Evolutionary conservation across 2,329 filamentous ascomycete species (phyloP).

Genomic region (Epichloe amarillans): DNA sequence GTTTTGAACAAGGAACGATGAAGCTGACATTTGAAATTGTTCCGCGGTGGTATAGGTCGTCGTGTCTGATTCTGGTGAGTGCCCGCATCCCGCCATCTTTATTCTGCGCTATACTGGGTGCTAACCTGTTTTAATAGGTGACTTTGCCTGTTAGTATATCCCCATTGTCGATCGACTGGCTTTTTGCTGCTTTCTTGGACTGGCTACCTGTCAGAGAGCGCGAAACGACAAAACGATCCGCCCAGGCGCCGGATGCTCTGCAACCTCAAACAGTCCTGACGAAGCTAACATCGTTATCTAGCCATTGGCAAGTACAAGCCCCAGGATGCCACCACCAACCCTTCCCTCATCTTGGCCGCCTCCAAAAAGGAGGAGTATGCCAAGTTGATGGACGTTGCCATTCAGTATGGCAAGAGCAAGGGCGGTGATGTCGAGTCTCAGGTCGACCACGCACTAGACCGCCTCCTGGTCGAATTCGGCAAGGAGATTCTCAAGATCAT

Average conservation of each 20-base stretch:
- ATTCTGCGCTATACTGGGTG: slow-evolving; percentile 7
- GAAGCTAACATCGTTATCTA: slow-evolving; percentile 27
- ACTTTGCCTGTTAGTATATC: slow-evolving; percentile 58
- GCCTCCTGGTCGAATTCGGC: slow-evolving; percentile 93
- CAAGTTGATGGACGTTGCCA: slow-evolving; percentile 74
- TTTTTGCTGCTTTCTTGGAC: neutral
- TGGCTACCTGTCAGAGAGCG: neutral
- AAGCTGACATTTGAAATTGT: slow-evolving; percentile 13
- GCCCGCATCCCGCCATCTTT: slow-evolving; percentile 16
- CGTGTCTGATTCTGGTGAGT: slow-evolving; percentile 88
- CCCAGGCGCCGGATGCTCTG: neutral
- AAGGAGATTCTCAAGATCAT: slow-evolving; percentile 95
- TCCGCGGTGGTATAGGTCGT: slow-evolving; percentile 50
- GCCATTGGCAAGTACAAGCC: slow-evolving; percentile 99
- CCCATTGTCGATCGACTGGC: neutral
- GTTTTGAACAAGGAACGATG: neutral
- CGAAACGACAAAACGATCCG: too few relatives aligned
- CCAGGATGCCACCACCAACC: slow-evolving; percentile 99
- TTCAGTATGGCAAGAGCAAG: slow-evolving; percentile 72
- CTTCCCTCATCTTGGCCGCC: slow-evolving; percentile 92
- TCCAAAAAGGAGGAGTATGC: slow-evolving; percentile 99
- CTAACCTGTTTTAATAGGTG: slow-evolving; percentile 36
- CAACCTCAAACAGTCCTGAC: neutral
- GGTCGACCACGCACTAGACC: slow-evolving; percentile 83
- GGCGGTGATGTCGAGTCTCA: slow-evolving; percentile 59